Evolutionary conservation across 306 rosid species (phyloP).

Genomic region (Ammopiptanthus mongolicus): DNA sequence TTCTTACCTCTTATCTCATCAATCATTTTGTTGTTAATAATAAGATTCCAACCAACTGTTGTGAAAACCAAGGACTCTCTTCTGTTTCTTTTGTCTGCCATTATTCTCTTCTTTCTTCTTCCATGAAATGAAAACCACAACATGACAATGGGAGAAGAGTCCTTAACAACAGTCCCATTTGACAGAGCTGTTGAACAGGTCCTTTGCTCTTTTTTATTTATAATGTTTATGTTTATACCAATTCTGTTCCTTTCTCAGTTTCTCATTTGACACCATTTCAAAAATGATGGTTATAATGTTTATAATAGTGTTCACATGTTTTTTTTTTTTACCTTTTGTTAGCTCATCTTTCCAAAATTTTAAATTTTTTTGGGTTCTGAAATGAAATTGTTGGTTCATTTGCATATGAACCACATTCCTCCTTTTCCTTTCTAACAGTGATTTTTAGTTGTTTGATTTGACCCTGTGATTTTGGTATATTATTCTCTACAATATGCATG

Average conservation of each 20-base stretch:
- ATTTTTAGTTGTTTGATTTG: conserved; percentile 7
- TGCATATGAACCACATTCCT: neutral
- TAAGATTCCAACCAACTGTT: conserved; percentile 36
- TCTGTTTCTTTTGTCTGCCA: conserved; percentile 28
- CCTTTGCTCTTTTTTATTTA: neutral
- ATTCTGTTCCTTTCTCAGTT: neutral
- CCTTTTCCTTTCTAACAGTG: neutral
- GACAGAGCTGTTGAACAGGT: conserved; percentile 90
- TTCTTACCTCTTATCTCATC: conserved; percentile 26
- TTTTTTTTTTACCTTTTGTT: neutral
- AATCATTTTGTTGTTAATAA: conserved; percentile 38
- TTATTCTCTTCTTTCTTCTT: conserved; percentile 15
- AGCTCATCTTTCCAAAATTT: neutral
- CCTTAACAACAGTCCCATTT: conserved; percentile 45
- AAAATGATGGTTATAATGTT: neutral
- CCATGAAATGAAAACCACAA: conserved; percentile 32
- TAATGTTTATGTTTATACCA: neutral
- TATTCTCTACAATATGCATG: conserved; percentile 5
- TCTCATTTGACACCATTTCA: neutral
- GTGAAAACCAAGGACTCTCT: conserved; percentile 24
- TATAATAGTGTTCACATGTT: neutral
- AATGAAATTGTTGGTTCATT: neutral
- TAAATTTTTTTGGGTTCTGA: neutral
- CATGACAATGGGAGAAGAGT: conserved; percentile 55
- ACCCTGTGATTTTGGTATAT: neutral